Evolutionary conservation across 192 early-diverging fungal species (phyloP), one percentile per base, ranked within the genome.

Genomic region (Coemansia sp.): DNA sequence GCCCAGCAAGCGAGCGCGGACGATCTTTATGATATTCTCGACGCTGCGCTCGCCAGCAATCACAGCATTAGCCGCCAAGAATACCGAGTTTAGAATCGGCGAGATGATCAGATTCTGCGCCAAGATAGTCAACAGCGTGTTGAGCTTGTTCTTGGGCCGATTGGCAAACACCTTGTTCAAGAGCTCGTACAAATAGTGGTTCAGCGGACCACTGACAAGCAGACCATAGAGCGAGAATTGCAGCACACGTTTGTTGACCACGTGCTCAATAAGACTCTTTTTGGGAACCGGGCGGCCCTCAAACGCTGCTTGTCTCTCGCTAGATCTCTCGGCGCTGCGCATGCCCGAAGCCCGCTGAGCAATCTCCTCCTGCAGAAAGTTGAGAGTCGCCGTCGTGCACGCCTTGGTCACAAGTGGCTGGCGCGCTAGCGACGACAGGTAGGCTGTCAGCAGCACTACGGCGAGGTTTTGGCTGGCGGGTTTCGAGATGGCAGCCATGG

Each of bases 21-120:
- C 86, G 13, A 87, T 72, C 26, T 60, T 59, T 23, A 82, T 67
- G 12, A 92, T 77, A 62, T 85, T 83, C 21, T 38, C 75, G 9
- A 84, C 42, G 21, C 75, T 63, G 65, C 83, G 86, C 34, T 87
- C 86, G 52, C 93, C 93, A 26, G 89, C 89, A 82, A 96, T 90
- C 12, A 89, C 59, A 12, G 92, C 87, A 86, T 94, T 93, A 47
- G 90, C 91, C 31, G 87, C 84, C 41, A 96, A 75, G 76, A 92
- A 96, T 55, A 93, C 90, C 62, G 91, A 84, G 79, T 94, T 94
- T 73, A 91, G 88, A 62, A 94, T 91, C 18, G 94, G 94, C 41
- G 90, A 89, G 57, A 94, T 88, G 58, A 94, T 77, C 25, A 96
- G 72, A 70, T 93, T 91, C 57, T 86, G 77, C 33, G 85, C 86